A percentile compares a stretch with the other conserved stretches of the same genome.
Evolutionary conservation across 805 yeast genomes (phyloP).

Genomic region (Hanseniaspora clermontiae): DNA sequence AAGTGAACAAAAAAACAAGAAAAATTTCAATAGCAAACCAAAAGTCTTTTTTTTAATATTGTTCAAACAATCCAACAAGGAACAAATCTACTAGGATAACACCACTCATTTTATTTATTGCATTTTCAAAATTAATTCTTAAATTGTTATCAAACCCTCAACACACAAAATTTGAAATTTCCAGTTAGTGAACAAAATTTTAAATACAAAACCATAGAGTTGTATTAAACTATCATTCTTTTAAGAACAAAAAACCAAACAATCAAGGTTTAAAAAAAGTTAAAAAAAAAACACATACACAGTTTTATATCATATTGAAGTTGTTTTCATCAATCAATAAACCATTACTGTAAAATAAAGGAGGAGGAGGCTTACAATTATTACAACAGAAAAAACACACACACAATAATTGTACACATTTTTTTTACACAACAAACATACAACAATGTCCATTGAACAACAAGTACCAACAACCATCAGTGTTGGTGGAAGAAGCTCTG

Average conservation of each 20-base stretch:
- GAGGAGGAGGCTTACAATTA: constrained; percentile 14
- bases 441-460: not conserved
- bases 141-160: too few relatives aligned
- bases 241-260: too few relatives aligned
- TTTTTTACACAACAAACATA: not conserved
- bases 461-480: constrained; percentile 19
- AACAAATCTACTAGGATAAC: not conserved
- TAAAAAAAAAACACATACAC: not conserved
- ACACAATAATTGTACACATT: not conserved
- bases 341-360: constrained; percentile 12
- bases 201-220: too few relatives aligned
- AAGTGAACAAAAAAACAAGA: not conserved
- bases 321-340: not conserved
- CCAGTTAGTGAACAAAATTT: too few relatives aligned
- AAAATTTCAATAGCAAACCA: too few relatives aligned
- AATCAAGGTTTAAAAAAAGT: too few relatives aligned
- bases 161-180: too few relatives aligned
- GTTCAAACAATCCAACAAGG: not conserved
- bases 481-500: constrained; percentile 84
- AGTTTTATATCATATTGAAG: not conserved
- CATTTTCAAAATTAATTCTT: too few relatives aligned
- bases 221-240: too few relatives aligned
- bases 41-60: too few relatives aligned
- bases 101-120: too few relatives aligned
- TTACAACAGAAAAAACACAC: not conserved